Base-by-base conservation (phyloP, 768 basidiomycete species). In the Phylloporus scabripes region DNA sequence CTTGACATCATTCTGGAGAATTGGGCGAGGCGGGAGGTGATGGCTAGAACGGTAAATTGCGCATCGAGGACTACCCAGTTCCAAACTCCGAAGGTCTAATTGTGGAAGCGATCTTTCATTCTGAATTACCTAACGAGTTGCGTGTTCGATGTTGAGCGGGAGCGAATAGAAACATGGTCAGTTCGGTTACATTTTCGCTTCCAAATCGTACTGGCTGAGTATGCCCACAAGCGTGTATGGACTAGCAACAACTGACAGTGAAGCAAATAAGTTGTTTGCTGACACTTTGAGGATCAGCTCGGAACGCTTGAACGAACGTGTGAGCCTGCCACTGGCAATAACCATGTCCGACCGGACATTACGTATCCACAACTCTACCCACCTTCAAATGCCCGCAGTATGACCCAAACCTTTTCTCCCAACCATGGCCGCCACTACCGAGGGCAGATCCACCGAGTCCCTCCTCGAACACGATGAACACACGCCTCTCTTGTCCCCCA, bases 401-500 rank as follows among this genome's bases (percentile, higher is more conserved):
- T 34, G 20, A 48, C 14, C 21, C 24, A 21, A 47, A 15, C 9
- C 12, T 17, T 42, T 38, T 32, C n/a, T 42, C 17, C 34, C 7
- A 31, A 21, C 29, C 46, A 53, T 49, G 49, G 21, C 45, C 20
- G 15, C 17, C 6, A 8, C 15, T 8, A 23, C 34, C 46, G 10
- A 44, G 26, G 34, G 24, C 23, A 33, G 18, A 24, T 2, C 37
- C 15, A 36, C 8, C 23, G 32, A 26, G n/a, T 11, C 40, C 11
- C 20, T 42, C 48, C 7, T 38, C 33, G 18, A 21, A 23, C 57
- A 41, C 7, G 57, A 62, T 24, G 60, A 59, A n/a, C 46, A 41
- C 7, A 8, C 39, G 20, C 60, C 46, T 0, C 50, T 56, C 43
- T 18, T 56, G 12, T 39, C 51, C n/a, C 23, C 9, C 20, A 14